A percentile compares a stretch with the other conserved stretches of the same genome.
These are phyloP conservation scores for Hsuehochloa calcarea DNA, from an alignment of 176 grass and related monocot species.

Conservation along the genomic window DNA sequence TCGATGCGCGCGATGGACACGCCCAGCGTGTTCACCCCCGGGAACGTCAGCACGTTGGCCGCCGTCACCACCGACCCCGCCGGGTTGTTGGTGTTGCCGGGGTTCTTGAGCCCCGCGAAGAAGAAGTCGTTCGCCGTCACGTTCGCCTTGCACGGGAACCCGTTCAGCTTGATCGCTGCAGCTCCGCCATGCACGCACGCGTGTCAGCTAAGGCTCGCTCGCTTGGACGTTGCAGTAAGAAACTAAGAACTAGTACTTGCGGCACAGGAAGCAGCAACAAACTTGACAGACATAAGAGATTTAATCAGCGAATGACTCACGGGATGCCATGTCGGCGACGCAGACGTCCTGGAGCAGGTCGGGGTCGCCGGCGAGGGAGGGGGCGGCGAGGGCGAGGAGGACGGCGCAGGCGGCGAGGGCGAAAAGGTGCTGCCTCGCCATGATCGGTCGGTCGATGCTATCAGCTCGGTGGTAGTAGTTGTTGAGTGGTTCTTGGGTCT, in stretches of 20 bases:
- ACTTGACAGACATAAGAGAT: neutral
- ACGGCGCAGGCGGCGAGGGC: constrained; percentile 23
- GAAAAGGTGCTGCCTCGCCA: constrained; percentile 33
- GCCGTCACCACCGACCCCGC: constrained; percentile 41
- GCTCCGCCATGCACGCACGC: neutral
- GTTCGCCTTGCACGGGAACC: constrained; percentile 75
- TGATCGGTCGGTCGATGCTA: neutral
- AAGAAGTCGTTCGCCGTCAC: constrained; percentile 64
- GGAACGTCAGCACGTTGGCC: constrained; percentile 50
- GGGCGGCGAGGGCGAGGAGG: constrained; percentile 21
- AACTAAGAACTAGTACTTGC: neutral
- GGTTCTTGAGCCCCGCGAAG: constrained; percentile 36
- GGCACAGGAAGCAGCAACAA: neutral
- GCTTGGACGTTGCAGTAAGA: neutral
- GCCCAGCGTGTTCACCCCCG: constrained; percentile 76
- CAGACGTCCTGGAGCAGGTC: constrained; percentile 90
- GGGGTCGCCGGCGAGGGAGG: constrained; percentile 45
- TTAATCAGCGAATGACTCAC: constrained; percentile 30
- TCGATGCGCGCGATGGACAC: constrained; percentile 77
- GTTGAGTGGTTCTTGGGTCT: neutral
- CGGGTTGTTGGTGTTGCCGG: constrained; percentile 56
- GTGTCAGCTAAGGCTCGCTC: neutral
- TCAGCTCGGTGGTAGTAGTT: neutral
- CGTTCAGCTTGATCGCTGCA: constrained; percentile 66
- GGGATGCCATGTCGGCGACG: constrained; percentile 49